These are phyloP conservation scores for Debaryomyces maramus DNA, from an alignment of 805 yeast species.

Conservation along the genomic window DNA sequence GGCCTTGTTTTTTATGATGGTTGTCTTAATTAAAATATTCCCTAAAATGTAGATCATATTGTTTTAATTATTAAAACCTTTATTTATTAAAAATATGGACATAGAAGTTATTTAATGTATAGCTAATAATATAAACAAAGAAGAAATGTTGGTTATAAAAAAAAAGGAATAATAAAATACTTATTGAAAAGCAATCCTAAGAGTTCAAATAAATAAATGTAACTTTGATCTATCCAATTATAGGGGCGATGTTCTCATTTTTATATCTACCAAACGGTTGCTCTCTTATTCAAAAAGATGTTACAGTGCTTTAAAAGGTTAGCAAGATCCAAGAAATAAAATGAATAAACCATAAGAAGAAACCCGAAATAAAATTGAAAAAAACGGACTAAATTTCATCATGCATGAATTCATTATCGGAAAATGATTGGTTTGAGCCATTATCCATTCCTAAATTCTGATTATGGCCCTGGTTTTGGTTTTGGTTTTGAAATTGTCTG, in stretches of 20 bases:
- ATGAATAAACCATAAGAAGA: slow-evolving; percentile 1
- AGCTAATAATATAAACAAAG: slow-evolving; percentile 10
- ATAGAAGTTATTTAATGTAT: background rate
- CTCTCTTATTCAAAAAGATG: too few relatives aligned
- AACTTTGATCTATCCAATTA: too few relatives aligned
- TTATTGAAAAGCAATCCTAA: background rate
- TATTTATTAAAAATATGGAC: background rate
- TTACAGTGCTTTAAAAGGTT: too few relatives aligned
- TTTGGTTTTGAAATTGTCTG: slow-evolving; percentile 57
- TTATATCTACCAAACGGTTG: too few relatives aligned
- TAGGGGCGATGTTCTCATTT: too few relatives aligned
- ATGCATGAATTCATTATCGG: slow-evolving; percentile 22
- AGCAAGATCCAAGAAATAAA: slow-evolving; percentile 1
- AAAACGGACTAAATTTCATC: slow-evolving; percentile 15
- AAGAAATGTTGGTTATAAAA: slow-evolving; percentile 5
- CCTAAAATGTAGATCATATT: slow-evolving; percentile 29
- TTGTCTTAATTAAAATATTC: slow-evolving; percentile 33
- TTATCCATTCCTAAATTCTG: slow-evolving; percentile 12
- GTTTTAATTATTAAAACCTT: background rate
- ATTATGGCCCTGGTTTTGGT: slow-evolving; percentile 7
- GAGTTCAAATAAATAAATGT: too few relatives aligned
- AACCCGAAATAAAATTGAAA: background rate
- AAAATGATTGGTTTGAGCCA: slow-evolving; percentile 20
- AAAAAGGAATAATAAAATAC: slow-evolving; percentile 2
- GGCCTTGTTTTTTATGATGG: slow-evolving; percentile 29